These are phyloP conservation scores for Lycium ferocissimum DNA, from an alignment of 257 asterid genomes.

Conservation along the genomic window DNA sequence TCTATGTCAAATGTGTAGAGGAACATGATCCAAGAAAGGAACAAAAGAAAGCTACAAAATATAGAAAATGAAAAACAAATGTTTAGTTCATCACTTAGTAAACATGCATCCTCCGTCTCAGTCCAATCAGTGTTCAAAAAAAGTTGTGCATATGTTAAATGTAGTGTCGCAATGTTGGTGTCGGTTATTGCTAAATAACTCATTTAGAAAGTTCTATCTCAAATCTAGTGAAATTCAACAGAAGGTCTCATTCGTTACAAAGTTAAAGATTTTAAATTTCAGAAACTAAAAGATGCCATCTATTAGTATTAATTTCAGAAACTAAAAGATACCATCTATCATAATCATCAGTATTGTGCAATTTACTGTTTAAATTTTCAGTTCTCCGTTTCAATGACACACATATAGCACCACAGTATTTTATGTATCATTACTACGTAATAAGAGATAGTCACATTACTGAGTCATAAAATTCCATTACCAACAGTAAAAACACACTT, in stretches of 20 bases:
- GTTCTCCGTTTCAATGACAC: no score
- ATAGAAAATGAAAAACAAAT: not conserved
- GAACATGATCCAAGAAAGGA: conserved; percentile 18
- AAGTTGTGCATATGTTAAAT: not conserved
- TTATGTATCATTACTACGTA: no score
- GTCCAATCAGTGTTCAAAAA: not conserved
- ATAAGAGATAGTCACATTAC: no score
- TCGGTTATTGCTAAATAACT: conserved; percentile 17
- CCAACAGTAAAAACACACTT: no score
- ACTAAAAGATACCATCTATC: no score
- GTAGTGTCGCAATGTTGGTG: not conserved
- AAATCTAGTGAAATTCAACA: conserved; percentile 1
- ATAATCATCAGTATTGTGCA: no score
- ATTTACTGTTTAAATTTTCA: no score
- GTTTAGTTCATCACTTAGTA: not conserved
- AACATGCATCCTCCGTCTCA: conserved; percentile 1
- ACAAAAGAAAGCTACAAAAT: conserved; percentile 24
- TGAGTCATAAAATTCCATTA: no score
- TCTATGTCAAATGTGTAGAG: conserved; percentile 1
- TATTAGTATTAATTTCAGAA: no score
- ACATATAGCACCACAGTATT: no score
- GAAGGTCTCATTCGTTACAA: not conserved
- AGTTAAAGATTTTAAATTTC: not conserved
- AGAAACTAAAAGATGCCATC: not conserved
- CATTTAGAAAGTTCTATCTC: not conserved